Percentiles rank a stretch among this genome's conserved stretches.
Evolutionary conservation across 257 asterid genomes (phyloP).

Genomic region (Solanum corneliomulleri): DNA sequence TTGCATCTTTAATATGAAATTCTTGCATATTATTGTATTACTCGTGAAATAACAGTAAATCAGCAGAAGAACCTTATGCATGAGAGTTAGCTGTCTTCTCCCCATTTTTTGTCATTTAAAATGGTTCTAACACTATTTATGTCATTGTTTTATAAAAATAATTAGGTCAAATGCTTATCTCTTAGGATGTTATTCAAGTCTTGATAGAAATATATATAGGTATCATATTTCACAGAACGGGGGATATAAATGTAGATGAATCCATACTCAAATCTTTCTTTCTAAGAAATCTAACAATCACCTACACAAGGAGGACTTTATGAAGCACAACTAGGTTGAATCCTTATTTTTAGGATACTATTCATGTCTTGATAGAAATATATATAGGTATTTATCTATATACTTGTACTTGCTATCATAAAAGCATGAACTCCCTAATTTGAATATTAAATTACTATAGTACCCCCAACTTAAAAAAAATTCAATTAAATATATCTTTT

Average conservation of each 20-base stretch:
- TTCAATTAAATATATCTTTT: neutral
- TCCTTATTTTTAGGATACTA: neutral
- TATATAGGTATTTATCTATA: neutral
- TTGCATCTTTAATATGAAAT: neutral
- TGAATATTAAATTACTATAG: neutral
- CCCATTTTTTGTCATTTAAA: neutral
- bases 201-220: neutral
- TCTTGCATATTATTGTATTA: neutral
- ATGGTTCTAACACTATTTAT: neutral
- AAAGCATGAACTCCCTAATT: neutral
- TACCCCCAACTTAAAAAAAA: neutral
- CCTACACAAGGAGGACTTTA: neutral
- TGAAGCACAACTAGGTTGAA: neutral
- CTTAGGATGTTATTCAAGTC: neutral
- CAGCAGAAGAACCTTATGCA: neutral
- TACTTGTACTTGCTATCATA: neutral
- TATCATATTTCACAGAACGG: neutral
- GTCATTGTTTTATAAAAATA: neutral
- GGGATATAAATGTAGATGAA: neutral
- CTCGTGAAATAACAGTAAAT: neutral
- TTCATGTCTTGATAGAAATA: neutral
- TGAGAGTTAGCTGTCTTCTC: neutral
- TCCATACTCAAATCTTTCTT: neutral
- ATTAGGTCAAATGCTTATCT: neutral
- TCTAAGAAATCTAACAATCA: neutral